Conservation (phyloP, 257 asterid species). For the Lithospermum erythrorhizon region DNA sequence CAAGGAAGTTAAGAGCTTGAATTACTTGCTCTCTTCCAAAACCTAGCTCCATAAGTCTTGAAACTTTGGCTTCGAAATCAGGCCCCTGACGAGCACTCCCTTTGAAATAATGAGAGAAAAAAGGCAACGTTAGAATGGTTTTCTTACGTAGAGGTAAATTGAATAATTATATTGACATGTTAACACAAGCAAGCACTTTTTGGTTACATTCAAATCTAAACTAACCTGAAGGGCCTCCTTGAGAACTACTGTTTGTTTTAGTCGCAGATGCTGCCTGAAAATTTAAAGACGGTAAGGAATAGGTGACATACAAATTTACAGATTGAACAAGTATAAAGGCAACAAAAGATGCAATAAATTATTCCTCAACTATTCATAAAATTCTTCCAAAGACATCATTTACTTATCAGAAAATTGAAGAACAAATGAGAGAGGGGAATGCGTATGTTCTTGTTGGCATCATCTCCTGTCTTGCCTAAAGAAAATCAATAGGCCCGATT, state of each 20-base stretch:
- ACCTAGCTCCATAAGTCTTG: constrained; percentile 87
- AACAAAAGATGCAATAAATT: background rate
- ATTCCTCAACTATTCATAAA: too few species aligned
- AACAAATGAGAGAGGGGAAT: too few species aligned
- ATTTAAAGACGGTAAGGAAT: constrained; percentile 8
- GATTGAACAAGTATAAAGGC: background rate
- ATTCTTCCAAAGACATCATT: too few species aligned
- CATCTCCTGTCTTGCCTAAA: too few species aligned
- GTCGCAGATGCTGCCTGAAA: constrained; percentile 49
- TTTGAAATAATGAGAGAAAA: constrained; percentile 24
- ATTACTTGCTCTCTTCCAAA: constrained; percentile 77
- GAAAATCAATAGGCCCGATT: too few species aligned
- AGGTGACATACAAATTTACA: background rate
- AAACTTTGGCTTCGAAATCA: constrained; percentile 79
- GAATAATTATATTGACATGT: background rate
- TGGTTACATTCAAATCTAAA: constrained; percentile 2
- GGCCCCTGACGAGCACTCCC: constrained; percentile 46
- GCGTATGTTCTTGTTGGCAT: too few species aligned
- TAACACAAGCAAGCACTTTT: background rate
- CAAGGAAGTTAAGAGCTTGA: constrained; percentile 70
- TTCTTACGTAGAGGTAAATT: background rate
- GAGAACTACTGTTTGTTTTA: constrained; percentile 22
- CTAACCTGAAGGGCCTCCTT: constrained; percentile 60
- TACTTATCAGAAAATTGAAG: too few species aligned
- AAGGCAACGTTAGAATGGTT: constrained; percentile 14